phyloP scores from a whole-genome alignment of 108 stramenopile genomes.

The Discostella stelligeroides region DNA sequence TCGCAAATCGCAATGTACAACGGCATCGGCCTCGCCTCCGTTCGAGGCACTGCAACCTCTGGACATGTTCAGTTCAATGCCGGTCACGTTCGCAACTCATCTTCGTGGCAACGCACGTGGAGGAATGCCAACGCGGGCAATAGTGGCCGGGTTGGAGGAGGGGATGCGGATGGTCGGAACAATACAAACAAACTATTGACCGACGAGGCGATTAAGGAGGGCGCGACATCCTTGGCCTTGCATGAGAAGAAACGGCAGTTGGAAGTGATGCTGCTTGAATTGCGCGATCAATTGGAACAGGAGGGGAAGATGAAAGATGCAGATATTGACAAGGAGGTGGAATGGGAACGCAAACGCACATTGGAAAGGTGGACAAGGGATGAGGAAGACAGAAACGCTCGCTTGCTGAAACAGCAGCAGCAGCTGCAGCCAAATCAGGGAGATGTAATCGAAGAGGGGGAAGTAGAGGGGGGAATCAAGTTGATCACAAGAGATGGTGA shows the following conservation, averaged over 20 bases:
- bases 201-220: conserved; percentile 59
- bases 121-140: conserved; percentile 50
- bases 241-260: conserved; percentile 72
- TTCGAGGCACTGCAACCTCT: conserved; percentile 90
- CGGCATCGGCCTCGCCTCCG: conserved; percentile 87
- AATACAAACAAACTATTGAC: conserved; percentile 55
- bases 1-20: conserved; percentile 62
- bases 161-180: conserved; percentile 15
- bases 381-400: conserved; percentile 16
- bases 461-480: conserved; percentile 16
- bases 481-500: conserved; percentile 27
- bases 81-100: conserved; percentile 74
- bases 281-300: conserved; percentile 79
- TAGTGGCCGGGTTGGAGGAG: conserved; percentile 39
- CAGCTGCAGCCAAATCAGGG: conserved; percentile 23
- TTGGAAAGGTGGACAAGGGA: conserved; percentile 36
- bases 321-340: conserved; percentile 71
- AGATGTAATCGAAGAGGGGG: conserved; percentile 4
- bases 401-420: conserved; percentile 21
- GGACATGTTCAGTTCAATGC: conserved; percentile 89
- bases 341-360: conserved; percentile 55
- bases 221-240: conserved; percentile 66
- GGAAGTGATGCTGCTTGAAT: conserved; percentile 74
- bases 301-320: conserved; percentile 46
- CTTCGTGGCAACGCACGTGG: conserved; percentile 54